Base-by-base conservation (phyloP, 495 filamentous ascomycete genomes). In the Penicillium riverlandense region DNA sequence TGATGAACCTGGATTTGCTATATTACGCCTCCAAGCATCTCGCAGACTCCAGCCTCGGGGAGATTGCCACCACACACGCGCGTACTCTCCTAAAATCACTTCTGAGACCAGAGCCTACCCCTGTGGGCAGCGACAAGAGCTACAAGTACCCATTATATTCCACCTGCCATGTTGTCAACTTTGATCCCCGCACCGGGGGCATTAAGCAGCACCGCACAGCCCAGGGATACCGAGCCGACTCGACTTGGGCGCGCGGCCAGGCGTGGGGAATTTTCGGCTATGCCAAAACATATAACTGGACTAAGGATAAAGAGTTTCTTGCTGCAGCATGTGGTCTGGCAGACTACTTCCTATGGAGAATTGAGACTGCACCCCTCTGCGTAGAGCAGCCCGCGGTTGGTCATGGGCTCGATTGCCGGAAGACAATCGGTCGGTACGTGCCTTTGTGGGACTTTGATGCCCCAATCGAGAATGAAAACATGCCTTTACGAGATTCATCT, bases 201-300 rank as follows among this genome's bases (percentile, higher is more conserved):
- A 40, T 71, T 12, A 68, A 65, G 28, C n/a, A 47, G 7, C 48
- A 57, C 11, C 47, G 59, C 11, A 74, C 69, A 8, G 50, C 54
- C 8, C 70, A 74, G 33, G 70, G 70, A 2, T 69, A 66, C 42
- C 30, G 40, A 5, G 58, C 65, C 40, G 44, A 50, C 12, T 69
- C 63, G 6, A 60, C 57, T 7, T 74, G 70, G 70, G 45, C 69
- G 0, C 51, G 70, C 13, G 69, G 70, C 10, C 67, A 74, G 44
- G 59, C 66, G 0, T 74, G 70, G 70, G 65, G 52, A 37, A 66
- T 72, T 11, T 57, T 70, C 4, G 69, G 70, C 7, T 72, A 63
- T 45, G 54, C 69, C 1, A 64, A 67, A 40, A 65, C 67, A 1
- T 72, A 67, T 39, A 49, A 45, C 16, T 71, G 67, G 67, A 72